phyloP scores from a whole-genome alignment of 2,329 filamentous ascomycete genomes.

The Fusarium sp. region DNA sequence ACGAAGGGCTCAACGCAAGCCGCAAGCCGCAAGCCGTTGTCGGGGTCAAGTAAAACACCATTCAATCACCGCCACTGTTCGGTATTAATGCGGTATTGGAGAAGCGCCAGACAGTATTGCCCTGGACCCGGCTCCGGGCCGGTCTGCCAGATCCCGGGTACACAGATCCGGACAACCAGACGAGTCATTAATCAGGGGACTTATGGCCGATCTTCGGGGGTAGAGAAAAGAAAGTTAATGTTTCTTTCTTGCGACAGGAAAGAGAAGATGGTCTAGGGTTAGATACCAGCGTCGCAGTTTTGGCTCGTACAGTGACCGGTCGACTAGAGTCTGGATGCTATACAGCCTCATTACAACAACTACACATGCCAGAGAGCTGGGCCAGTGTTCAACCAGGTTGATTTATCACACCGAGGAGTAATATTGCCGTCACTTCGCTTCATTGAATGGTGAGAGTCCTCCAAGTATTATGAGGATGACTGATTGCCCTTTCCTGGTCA shows the following conservation, averaged over 20 bases:
- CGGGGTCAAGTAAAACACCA: accelerated
- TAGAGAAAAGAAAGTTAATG: too few species aligned
- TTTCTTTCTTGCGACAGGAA: neutral
- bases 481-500: neutral
- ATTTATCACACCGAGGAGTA: accelerated
- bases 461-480: neutral
- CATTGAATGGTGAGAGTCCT: neutral
- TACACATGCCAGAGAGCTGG: neutral
- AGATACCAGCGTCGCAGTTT: accelerated
- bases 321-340: accelerated
- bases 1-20: too few species aligned
- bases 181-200: neutral
- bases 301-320: neutral
- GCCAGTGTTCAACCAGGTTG: accelerated
- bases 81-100: neutral
- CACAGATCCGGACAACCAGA: neutral
- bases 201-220: neutral
- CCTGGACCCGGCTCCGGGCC: neutral
- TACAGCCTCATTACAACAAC: neutral
- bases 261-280: neutral
- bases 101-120: neutral
- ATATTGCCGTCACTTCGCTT: accelerated
- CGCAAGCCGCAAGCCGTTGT: neutral
- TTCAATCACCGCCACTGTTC: neutral
- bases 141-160: neutral